Percentiles rank a stretch among this genome's conserved stretches.
These are phyloP conservation scores for Komagataella mondaviorum DNA, from an alignment of 805 yeast genomes.

Conservation along the genomic window DNA sequence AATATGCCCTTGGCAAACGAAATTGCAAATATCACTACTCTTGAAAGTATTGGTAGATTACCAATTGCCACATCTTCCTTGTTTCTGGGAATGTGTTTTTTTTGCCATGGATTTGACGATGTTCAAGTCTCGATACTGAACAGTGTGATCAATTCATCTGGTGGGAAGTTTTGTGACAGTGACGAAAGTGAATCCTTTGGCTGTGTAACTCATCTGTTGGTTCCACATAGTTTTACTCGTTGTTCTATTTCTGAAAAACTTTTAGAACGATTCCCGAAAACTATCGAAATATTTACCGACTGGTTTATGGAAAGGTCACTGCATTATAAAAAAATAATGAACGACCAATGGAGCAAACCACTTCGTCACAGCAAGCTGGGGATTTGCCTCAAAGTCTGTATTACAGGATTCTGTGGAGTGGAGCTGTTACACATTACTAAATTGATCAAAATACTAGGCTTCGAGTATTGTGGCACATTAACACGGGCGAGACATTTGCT, in stretches of 20 bases:
- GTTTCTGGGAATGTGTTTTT: constrained; percentile 28
- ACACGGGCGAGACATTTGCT: constrained; percentile 40
- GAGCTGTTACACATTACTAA: constrained; percentile 56
- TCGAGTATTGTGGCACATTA: constrained; percentile 33
- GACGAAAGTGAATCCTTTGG: neutral
- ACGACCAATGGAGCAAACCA: constrained; percentile 58
- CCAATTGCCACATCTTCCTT: constrained; percentile 10
- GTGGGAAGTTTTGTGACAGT: constrained; percentile 18
- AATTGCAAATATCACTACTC: neutral
- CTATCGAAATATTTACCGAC: constrained; percentile 42
- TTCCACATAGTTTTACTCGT: constrained; percentile 11
- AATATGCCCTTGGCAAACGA: neutral
- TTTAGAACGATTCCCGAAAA: constrained; percentile 6
- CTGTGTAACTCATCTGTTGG: constrained; percentile 7
- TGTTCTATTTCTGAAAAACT: constrained; percentile 8
- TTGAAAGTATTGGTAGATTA: neutral
- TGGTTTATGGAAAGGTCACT: constrained; percentile 72
- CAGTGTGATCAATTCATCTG: constrained; percentile 30
- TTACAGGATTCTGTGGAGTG: constrained; percentile 69
- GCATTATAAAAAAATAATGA: constrained; percentile 31
- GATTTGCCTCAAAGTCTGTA: constrained; percentile 24
- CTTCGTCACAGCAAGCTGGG: constrained; percentile 14
- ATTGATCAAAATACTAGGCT: constrained; percentile 40
- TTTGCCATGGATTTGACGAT: constrained; percentile 25
- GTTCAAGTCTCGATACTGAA: constrained; percentile 23